These are phyloP conservation scores for Periconia macrospinosa DNA, from an alignment of 2,329 filamentous ascomycete genomes.

Conservation along the genomic window DNA sequence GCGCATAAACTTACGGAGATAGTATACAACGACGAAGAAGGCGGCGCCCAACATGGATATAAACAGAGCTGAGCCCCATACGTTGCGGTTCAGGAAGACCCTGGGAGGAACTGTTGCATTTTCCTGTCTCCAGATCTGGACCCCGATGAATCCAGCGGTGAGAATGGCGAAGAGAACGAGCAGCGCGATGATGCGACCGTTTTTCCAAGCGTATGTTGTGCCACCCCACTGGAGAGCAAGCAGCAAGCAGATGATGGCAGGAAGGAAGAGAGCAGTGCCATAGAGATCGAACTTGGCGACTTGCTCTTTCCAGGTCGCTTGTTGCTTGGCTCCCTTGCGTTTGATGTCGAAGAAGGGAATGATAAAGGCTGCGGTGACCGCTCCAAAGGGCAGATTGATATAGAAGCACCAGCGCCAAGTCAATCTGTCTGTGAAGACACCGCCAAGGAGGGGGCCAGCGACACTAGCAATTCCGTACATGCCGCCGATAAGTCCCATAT, in stretches of 20 bases:
- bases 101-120: slow-evolving; percentile 51
- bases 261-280: slow-evolving; percentile 48
- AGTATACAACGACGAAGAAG: slow-evolving; percentile 51
- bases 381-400: slow-evolving; percentile 55
- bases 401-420: slow-evolving; percentile 53
- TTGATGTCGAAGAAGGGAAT: slow-evolving; percentile 43
- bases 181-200: slow-evolving; percentile 50
- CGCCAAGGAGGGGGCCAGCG: slow-evolving; percentile 52
- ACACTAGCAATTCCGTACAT: slow-evolving; percentile 55
- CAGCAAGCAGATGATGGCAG: slow-evolving; percentile 52
- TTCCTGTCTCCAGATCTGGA: slow-evolving; percentile 49
- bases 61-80: slow-evolving; percentile 47
- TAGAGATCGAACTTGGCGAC: slow-evolving; percentile 51
- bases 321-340: slow-evolving; percentile 35
- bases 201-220: slow-evolving; percentile 50
- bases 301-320: slow-evolving; percentile 41
- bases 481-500: slow-evolving; percentile 53
- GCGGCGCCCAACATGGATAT: slow-evolving; percentile 45
- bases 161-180: slow-evolving; percentile 51
- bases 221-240: slow-evolving; percentile 56
- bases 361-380: slow-evolving; percentile 46
- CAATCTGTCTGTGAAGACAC: slow-evolving; percentile 49
- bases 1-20: slow-evolving; percentile 31
- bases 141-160: slow-evolving; percentile 43
- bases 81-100: slow-evolving; percentile 49